Evolutionary conservation across 1,284 basidiomycete species (phyloP).

Genomic region (Ceratobasidium sp.): DNA sequence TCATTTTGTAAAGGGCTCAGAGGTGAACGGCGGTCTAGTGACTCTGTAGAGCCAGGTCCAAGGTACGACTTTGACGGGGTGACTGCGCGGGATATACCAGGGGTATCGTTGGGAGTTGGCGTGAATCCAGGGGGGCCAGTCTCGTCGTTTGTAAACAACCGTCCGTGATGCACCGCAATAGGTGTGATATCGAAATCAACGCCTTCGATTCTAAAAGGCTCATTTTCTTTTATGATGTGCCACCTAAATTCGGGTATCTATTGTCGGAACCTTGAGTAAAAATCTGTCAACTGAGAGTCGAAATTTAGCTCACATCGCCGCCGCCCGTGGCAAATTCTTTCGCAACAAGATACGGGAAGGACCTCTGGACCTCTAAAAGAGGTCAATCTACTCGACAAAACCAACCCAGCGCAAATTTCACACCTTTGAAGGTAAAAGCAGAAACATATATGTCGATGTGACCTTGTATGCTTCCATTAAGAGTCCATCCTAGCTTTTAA

Average conservation of each 20-base stretch:
- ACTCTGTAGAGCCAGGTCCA: constrained; percentile 17
- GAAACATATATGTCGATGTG: constrained; percentile 80
- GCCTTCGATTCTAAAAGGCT: constrained; percentile 32
- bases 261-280: neutral
- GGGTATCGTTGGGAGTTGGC: constrained; percentile 26
- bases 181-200: constrained; percentile 36
- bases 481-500: constrained; percentile 71
- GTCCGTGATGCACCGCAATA: constrained; percentile 41
- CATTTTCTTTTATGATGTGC: constrained; percentile 69
- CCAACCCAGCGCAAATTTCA: neutral
- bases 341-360: constrained; percentile 81
- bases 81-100: constrained; percentile 17
- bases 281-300: neutral
- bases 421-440: constrained; percentile 64
- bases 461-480: constrained; percentile 70
- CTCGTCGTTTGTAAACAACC: constrained; percentile 31
- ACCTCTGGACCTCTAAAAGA: constrained; percentile 64
- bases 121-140: constrained; percentile 6
- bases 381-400: neutral
- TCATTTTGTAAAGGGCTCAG: neutral
- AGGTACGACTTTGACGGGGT: constrained; percentile 11
- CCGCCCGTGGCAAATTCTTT: constrained; percentile 81
- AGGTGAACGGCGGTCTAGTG: constrained; percentile 9
- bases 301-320: constrained; percentile 67
- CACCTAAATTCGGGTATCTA: constrained; percentile 82